Evolutionary conservation across 257 asterid species (phyloP), one percentile per base, ranked within the genome.

Genomic region (Fraxinus pennsylvanica): DNA sequence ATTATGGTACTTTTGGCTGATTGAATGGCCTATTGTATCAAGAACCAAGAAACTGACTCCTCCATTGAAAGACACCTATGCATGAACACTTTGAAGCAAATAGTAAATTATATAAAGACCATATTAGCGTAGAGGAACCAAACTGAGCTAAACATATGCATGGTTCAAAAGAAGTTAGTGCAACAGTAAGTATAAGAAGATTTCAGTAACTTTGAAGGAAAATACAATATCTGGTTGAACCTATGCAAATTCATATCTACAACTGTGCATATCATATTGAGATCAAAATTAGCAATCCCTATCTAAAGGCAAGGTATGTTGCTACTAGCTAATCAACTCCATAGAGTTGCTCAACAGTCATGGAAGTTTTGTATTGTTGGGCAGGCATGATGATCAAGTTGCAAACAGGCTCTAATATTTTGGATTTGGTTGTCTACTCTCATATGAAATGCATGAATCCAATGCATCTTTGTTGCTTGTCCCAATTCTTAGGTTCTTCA

Each of bases 1-100:
- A 71, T 86, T 89, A 36, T 85, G 96, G 90, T 95, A 95, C 92
- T 95, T 95, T 77, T 89, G 92, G 86, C 98, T 95, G 89, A 93
- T 85, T 30, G 87, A 82, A 75, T 95, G 97, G 82, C 93, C 99
- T 59, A 89, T 88, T 75, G 97, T 88, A 76, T 95, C 99, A 70
- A 95, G 97, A 84, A 89, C 83, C 93, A 95, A 88, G 85, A 91
- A 91, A 84, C 97, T 85, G 76, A 95, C 52, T 67, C 99, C 98
- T 19, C 97, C 97, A 71, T 85, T 87, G 85, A 90, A 89, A 74
- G 89, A 88, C 80, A 93, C 94, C 99, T 95, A 85, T 12, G 82
- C 83, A 84, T 13, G 73, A 85, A 72, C 82, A 81, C 87, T 87
- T 84, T 71, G 76, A 76, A 85, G 84, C 78, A 80, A 61, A 80